A percentile compares a stretch with the other conserved stretches of the same genome.
These are phyloP conservation scores for Vachellia pachyceras DNA, from an alignment of 306 rosid genomes.

Conservation along the genomic window DNA sequence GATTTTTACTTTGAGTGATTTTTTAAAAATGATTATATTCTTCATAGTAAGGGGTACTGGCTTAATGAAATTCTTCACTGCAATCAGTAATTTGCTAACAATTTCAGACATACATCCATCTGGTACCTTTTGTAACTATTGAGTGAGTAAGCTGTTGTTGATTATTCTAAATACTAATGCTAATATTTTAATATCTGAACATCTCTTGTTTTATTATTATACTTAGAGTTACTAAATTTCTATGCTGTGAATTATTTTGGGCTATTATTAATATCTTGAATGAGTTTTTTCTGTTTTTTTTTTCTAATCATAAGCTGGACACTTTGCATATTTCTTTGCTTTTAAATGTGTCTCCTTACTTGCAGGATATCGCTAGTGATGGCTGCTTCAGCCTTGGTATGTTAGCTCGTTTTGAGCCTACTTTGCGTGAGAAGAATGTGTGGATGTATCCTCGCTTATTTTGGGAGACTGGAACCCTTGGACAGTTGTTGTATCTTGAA, in stretches of 20 bases:
- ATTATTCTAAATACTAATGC: slow-evolving; percentile 8
- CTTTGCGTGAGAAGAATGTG: slow-evolving; percentile 57
- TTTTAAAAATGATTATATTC: neutral
- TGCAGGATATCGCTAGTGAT: slow-evolving; percentile 90
- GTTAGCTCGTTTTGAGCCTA: slow-evolving; percentile 78
- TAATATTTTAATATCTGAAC: slow-evolving; percentile 3
- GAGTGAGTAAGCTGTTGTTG: neutral
- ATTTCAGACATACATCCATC: neutral
- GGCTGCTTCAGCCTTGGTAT: slow-evolving; percentile 98
- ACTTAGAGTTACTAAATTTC: slow-evolving; percentile 8
- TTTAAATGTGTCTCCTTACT: slow-evolving; percentile 20
- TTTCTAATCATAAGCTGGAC: slow-evolving; percentile 15
- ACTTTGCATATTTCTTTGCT: slow-evolving; percentile 15
- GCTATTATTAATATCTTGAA: slow-evolving; percentile 2
- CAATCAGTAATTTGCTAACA: neutral
- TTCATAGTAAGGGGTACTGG: neutral
- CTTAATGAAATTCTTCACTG: neutral
- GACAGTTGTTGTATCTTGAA: slow-evolving; percentile 95
- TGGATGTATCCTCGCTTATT: slow-evolving; percentile 96
- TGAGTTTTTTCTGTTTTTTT: neutral
- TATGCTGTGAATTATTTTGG: neutral
- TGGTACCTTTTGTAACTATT: neutral
- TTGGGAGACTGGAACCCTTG: slow-evolving; percentile 98
- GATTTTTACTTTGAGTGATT: slow-evolving; percentile 6
- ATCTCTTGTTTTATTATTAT: slow-evolving; percentile 24